Evolutionary conservation across 176 grass and related monocot species (phyloP), one percentile per base, ranked within the genome.

Genomic region (Bromus sterilis): DNA sequence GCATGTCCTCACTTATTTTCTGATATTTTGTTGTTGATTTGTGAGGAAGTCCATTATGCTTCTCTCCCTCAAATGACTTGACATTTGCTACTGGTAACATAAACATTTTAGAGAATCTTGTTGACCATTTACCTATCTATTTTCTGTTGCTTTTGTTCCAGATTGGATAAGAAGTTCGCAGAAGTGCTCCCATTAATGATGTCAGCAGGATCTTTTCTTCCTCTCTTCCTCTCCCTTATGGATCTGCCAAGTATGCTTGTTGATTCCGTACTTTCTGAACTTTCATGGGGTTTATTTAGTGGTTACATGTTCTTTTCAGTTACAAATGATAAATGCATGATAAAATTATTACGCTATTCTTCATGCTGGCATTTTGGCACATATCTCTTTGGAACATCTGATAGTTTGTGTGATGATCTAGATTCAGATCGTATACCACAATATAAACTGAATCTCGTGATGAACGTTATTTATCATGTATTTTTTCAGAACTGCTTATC

Each of bases 171-270:
- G 43, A 88, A 80, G 73, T 93, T 94, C 85, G 89, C 83, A 11
- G 83, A 87, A 78, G 84, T 98, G 76, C 84, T 98, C 83, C 95
- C 92, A 29, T 66, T 91, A 86, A 93, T 98, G 92, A 94, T 98
- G 88, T 93, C 92, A 60, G 37, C 90, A 56, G 90, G 95, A 83
- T 98, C 95, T 56, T 98, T 98, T 93, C 92, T 98, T 89, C 92
- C 90, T 79, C 95, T 98, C 82, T 98, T 98, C 77, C 75, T 83
- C 37, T 87, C 90, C 69, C 92, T 98, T 75, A 41, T 89, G 79
- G 92, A 98, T 91, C 75, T 98, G 14, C 95, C 95, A 89, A 85
- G 92, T 98, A 80, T 93, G 86, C 30, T 10, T 74, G 29, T 21
- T 20, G 16, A 79, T 76, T 65, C 65, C 29, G 5, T 70, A 68